These are phyloP conservation scores for Glomus cerebriforme DNA, from an alignment of 192 early-diverging fungal genomes.

Conservation along the genomic window DNA sequence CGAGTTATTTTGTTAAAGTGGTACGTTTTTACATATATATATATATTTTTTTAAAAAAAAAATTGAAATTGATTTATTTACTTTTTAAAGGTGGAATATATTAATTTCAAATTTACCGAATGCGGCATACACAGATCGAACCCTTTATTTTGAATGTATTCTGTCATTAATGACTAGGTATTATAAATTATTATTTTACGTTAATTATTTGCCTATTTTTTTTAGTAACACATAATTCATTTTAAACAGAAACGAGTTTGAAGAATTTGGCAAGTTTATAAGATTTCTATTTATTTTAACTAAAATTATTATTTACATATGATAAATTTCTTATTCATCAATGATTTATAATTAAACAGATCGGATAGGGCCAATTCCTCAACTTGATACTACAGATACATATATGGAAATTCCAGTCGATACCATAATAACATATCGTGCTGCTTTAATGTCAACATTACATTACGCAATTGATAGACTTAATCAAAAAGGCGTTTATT, in stretches of 20 bases:
- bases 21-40: not conserved
- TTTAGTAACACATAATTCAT: not conserved
- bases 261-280: conserved; percentile 8
- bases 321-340: not conserved
- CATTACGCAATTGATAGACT: conserved; percentile 23
- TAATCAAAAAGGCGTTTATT: conserved; percentile 42
- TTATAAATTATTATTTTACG: not conserved
- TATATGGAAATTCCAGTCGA: conserved; percentile 14
- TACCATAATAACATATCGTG: conserved; percentile 17
- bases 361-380: conserved; percentile 12
- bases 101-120: conserved; percentile 13
- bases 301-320: not conserved
- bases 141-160: conserved; percentile 30
- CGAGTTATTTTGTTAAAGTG: not conserved
- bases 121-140: conserved; percentile 25
- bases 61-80: conserved; percentile 3
- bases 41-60: not conserved
- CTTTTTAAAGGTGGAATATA: conserved; percentile 23
- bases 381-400: not conserved
- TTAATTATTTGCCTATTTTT: not conserved
- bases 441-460: conserved; percentile 16
- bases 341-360: not conserved
- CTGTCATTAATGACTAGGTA: conserved; percentile 27
- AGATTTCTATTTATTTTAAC: not conserved
- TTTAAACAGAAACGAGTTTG: conserved; percentile 23